These are phyloP conservation scores for Byssothecium circinans DNA, from an alignment of 2,329 filamentous ascomycete species.

Conservation along the genomic window DNA sequence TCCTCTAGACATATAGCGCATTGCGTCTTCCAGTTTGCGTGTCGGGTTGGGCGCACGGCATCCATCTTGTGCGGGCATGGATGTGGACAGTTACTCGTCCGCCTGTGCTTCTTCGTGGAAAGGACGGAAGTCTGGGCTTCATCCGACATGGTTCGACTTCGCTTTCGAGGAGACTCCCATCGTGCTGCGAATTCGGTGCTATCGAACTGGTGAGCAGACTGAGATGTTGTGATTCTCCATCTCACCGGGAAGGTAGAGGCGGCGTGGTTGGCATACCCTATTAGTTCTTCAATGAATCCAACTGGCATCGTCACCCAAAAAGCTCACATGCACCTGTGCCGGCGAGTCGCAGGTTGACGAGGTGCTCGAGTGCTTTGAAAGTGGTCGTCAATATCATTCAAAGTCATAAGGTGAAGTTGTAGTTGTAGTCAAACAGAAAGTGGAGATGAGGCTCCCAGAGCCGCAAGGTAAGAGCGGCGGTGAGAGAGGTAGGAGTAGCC, in stretches of 20 bases:
- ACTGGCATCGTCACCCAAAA: background rate
- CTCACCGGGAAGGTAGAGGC: background rate
- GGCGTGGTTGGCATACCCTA: background rate
- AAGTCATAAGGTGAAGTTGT: too few species aligned
- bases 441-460: too few species aligned
- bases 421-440: too few species aligned
- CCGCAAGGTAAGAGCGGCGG: too few species aligned
- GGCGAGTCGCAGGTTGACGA: background rate
- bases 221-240: background rate
- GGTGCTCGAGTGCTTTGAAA: too few species aligned
- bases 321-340: too few species aligned
- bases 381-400: too few species aligned
- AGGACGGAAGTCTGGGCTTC: background rate
- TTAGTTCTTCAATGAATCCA: background rate
- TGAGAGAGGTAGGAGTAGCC: too few species aligned
- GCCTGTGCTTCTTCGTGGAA: slow-evolving; percentile 2
- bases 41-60: slow-evolving; percentile 8
- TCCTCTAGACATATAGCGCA: slow-evolving; percentile 18
- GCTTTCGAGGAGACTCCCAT: slow-evolving; percentile 1
- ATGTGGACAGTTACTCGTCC: background rate
- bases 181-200: background rate
- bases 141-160: background rate
- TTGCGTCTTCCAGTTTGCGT: slow-evolving; percentile 3
- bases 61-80: slow-evolving; percentile 15
- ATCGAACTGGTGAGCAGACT: background rate